Percentiles rank a stretch among this genome's conserved stretches.
Conservation (phyloP, 2,329 filamentous ascomycete species). For the Stenocarpella maydis region DNA sequence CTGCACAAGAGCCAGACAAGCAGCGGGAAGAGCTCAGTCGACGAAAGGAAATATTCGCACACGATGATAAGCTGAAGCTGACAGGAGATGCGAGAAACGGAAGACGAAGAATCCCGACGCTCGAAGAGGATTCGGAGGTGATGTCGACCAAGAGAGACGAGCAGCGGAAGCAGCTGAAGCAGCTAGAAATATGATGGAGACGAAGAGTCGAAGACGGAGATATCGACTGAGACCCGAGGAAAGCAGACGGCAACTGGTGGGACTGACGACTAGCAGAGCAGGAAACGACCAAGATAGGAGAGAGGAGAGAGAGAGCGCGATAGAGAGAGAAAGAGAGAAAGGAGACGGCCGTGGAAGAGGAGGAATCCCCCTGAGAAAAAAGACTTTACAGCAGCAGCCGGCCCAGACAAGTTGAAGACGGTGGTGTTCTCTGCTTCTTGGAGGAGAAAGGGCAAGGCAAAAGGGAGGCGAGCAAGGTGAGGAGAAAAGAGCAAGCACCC, state of each 20-base stretch:
- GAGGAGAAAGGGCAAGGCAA: slow-evolving; percentile 35
- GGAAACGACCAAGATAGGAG: slow-evolving; percentile 46
- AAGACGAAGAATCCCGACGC: slow-evolving; percentile 36
- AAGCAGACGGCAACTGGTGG: slow-evolving; percentile 38
- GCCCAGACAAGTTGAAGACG: slow-evolving; percentile 48
- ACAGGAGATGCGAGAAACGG: slow-evolving; percentile 36
- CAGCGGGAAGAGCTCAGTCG: slow-evolving; percentile 30
- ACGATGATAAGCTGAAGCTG: slow-evolving; percentile 32
- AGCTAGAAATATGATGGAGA: slow-evolving; percentile 37
- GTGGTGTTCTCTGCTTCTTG: slow-evolving; percentile 43
- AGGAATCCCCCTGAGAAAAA: slow-evolving; percentile 48
- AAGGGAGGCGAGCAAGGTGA: slow-evolving; percentile 37
- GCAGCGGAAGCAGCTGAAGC: slow-evolving; percentile 34
- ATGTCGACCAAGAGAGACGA: slow-evolving; percentile 34
- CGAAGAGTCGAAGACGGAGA: slow-evolving; percentile 37
- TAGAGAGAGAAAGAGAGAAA: slow-evolving; percentile 47
- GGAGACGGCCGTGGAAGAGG: slow-evolving; percentile 51
- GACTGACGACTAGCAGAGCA: slow-evolving; percentile 39
- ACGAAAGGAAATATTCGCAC: slow-evolving; percentile 35
- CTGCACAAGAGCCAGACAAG: slow-evolving; percentile 31
- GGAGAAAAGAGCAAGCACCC: slow-evolving; percentile 31
- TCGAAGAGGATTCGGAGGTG: slow-evolving; percentile 38
- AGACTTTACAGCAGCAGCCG: slow-evolving; percentile 50
- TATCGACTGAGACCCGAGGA: slow-evolving; percentile 34
- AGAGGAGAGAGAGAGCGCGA: slow-evolving; percentile 46